These are phyloP conservation scores for Penicillium expansum DNA, from an alignment of 2,329 filamentous ascomycete genomes.

Conservation along the genomic window DNA sequence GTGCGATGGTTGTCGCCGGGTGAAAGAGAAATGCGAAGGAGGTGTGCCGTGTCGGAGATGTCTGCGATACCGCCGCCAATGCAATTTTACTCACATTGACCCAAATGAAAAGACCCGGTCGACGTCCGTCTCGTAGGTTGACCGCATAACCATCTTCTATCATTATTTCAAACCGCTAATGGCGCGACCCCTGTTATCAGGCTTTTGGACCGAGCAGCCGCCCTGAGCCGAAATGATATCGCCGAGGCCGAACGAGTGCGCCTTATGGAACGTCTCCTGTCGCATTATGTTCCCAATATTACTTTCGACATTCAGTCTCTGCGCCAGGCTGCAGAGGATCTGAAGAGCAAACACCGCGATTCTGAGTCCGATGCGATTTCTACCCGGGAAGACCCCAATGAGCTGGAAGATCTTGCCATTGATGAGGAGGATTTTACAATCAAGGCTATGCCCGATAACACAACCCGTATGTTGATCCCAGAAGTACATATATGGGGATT, in stretches of 20 bases:
- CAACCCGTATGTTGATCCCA: slow-evolving; percentile 33
- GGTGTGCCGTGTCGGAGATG: slow-evolving; percentile 55
- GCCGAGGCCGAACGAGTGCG: slow-evolving; percentile 37
- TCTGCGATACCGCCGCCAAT: slow-evolving; percentile 51
- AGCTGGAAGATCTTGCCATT: slow-evolving; percentile 42
- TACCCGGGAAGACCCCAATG: slow-evolving; percentile 33
- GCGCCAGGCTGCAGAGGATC: slow-evolving; percentile 44
- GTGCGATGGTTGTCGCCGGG: slow-evolving; percentile 54
- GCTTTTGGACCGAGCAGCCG: slow-evolving; percentile 31
- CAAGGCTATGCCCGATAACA: slow-evolving; percentile 40
- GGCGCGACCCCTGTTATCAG: slow-evolving; percentile 11
- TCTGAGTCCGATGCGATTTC: slow-evolving; percentile 33
- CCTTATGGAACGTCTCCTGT: slow-evolving; percentile 50
- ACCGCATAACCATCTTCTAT: background rate
- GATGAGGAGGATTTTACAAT: slow-evolving; percentile 44
- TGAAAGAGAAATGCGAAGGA: slow-evolving; percentile 58
- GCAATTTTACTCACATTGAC: slow-evolving; percentile 47
- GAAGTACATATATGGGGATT: too few species aligned
- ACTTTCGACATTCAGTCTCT: slow-evolving; percentile 45
- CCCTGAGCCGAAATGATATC: slow-evolving; percentile 35
- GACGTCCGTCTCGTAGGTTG: slow-evolving; percentile 33
- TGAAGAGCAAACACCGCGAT: slow-evolving; percentile 40
- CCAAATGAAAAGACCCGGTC: slow-evolving; percentile 34
- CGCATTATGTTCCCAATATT: slow-evolving; percentile 48
- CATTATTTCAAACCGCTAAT: slow-evolving; percentile 1